Base-by-base conservation (phyloP, 176 grass and related monocot species). In the Cenchrus purpureus region DNA sequence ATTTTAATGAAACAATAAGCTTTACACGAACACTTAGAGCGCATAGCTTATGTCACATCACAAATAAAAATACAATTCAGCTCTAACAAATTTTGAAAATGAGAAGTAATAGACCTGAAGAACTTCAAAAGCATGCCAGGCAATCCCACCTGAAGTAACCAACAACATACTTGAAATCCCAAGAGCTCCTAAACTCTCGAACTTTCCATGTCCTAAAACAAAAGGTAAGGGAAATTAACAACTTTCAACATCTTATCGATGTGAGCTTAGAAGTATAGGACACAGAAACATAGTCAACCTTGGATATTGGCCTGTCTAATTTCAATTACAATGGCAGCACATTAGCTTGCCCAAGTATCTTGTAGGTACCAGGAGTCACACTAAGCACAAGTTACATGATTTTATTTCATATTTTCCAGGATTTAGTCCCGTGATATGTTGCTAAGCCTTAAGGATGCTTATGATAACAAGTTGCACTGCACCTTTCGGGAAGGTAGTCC, bases 41-140 rank as follows among this genome's bases (percentile, higher is more conserved):
- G 3, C 51, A 63, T 19, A 68, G 19, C 19, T 43, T 49, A 74
- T 66, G 52, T 12, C 65, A 61, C 3, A 58, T 12, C 55, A 73
- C 4, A 8, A 84, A 32, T 11, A 85, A 42, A 53, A 43, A 15
- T 72, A 58, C 50, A 56, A n/a, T 63, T 25, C 7, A 20, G 65
- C 20, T 45, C 22, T 7, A 72, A 82, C 14, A 51, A n/a, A 80
- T 74, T 57, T 63, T 60, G 42, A 73, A 29, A 51, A 48, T 64
- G 72, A 72, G 87, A 89, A 91, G 76, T 74, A 91, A 81, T 76
- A 66, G 87, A 95, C 96, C 93, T 95, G 89, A 76, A 98, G 87
- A 94, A 98, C 91, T 90, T 98, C 96, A 91, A 95, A 83, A 87
- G 96, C 86, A 94, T 98, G 96, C 96, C 96, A 98, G 56, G 91